Base-by-base conservation (phyloP, 2,329 filamentous ascomycete species). In the Alternaria brassicae region DNA sequence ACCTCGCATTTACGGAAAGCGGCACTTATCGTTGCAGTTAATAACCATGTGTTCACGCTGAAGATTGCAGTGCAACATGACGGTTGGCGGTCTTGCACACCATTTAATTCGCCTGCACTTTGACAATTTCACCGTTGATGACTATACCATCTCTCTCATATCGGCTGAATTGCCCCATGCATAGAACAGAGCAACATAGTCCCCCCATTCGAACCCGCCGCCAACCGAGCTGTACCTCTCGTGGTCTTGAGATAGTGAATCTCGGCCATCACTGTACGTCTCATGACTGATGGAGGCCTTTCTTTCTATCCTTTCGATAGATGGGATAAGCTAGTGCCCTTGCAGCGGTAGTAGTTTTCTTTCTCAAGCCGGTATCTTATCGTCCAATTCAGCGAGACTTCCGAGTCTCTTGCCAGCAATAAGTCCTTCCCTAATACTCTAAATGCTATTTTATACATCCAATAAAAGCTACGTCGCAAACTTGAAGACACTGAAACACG, bases 141-240 rank as follows among this genome's bases (percentile, higher is more conserved):
- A 9, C 2, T n/a, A 39, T 39, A 1, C 5, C n/a, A n/a, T n/a
- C n/a, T n/a, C 1, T 39, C 21, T 19, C 9, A 12, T 4, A 0
- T 39, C 36, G 10, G 17, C 8, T 0, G 1, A 9, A 13, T 9
- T 21, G 0, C 17, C 36, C 36, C 36, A 39, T 4, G 17, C 21
- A 8, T 39, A 21, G 17, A 8, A 19, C 2, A 39, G 6, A 10
- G 36, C 17, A 1, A 21, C 36, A 36, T 36, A 36, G 32, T 36
- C 32, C 3, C 32, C 13, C 32, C 32, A 36, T 36, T 15, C 32
- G 15, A 36, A n/a, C 32, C 32, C n/a, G 13, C 32, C 32, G 32
- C 32, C 13, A 36, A n/a, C 32, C 32, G 4, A 15, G 32, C 13
- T n/a, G 8, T n/a, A 3, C 3, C 32, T 6, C 3, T n/a, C 13